phyloP scores from a whole-genome alignment of 2,329 filamentous ascomycete species.

The Acephala macrosclerotiorum region DNA sequence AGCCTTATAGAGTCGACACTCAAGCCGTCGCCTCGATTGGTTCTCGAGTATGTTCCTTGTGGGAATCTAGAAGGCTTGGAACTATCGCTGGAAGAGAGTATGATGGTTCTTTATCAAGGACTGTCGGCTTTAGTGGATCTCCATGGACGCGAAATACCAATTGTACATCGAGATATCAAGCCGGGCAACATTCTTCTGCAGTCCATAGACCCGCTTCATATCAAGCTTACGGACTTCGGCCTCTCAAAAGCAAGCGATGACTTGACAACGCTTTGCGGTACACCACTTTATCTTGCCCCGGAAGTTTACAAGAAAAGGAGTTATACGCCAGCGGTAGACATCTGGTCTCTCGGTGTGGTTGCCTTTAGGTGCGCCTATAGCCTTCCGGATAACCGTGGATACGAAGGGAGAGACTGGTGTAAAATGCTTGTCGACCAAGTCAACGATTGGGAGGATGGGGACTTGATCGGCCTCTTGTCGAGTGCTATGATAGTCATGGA shows the following conservation, averaged over 20 bases:
- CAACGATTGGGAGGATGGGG: slow-evolving; percentile 9
- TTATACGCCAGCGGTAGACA: slow-evolving; percentile 94
- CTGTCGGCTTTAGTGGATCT: slow-evolving; percentile 31
- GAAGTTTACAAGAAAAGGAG: slow-evolving; percentile 65
- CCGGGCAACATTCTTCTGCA: slow-evolving; percentile 29
- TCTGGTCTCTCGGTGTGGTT: slow-evolving; percentile 57
- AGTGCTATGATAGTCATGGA: slow-evolving; percentile 12
- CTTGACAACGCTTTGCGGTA: slow-evolving; percentile 88
- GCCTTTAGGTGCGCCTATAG: slow-evolving; percentile 82
- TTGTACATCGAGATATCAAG: slow-evolving; percentile 31
- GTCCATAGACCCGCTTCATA: slow-evolving; percentile 62
- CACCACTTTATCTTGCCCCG: slow-evolving; percentile 93
- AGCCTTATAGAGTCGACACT: slow-evolving; percentile 13
- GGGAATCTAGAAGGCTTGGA: slow-evolving; percentile 24
- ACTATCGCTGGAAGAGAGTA: slow-evolving; percentile 14
- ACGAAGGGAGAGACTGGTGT: slow-evolving; percentile 5
- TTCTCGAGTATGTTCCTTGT: slow-evolving; percentile 31
- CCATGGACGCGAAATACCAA: slow-evolving; percentile 10
- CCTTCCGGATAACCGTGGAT: neutral
- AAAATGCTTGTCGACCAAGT: slow-evolving; percentile 8
- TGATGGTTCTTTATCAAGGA: slow-evolving; percentile 26
- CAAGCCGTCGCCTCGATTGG: slow-evolving; percentile 21
- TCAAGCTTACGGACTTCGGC: slow-evolving; percentile 35
- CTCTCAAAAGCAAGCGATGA: slow-evolving; percentile 76
- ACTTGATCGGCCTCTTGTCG: slow-evolving; percentile 11